These are phyloP conservation scores for Fennellomyces sp. DNA, from an alignment of 371 early-diverging fungal species.

Conservation along the genomic window DNA sequence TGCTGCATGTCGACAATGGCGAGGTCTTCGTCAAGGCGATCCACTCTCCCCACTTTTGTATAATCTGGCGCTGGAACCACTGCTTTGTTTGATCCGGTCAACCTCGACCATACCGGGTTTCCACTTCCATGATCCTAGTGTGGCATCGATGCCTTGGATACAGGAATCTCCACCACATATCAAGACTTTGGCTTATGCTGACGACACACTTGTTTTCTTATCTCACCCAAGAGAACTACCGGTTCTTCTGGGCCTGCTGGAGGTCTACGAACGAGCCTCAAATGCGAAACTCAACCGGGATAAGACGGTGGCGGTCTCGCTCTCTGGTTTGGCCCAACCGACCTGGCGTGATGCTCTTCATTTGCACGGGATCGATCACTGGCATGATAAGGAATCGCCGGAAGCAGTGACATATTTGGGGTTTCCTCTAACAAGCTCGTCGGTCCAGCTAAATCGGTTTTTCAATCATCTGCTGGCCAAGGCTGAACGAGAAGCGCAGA, in stretches of 20 bases:
- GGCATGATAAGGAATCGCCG: conserved; percentile 14
- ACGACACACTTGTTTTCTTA: conserved; percentile 23
- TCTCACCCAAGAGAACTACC: not conserved
- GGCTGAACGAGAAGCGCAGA: not conserved
- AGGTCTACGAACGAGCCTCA: conserved; percentile 15
- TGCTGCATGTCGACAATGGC: conserved; percentile 9
- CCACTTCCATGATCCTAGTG: not conserved
- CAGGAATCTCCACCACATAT: conserved; percentile 3
- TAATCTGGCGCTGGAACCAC: conserved; percentile 34
- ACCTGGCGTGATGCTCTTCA: not conserved
- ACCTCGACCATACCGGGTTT: conserved; percentile 20
- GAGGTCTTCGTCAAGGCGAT: conserved; percentile 31
- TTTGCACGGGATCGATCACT: not conserved
- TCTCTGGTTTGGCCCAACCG: conserved; percentile 12
- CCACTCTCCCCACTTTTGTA: conserved; percentile 29
- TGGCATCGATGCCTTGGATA: not conserved
- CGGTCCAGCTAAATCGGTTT: conserved; percentile 10
- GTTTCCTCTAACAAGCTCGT: conserved; percentile 16
- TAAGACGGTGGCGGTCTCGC: conserved; percentile 21
- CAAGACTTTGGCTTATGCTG: conserved; percentile 19
- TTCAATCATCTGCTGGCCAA: conserved; percentile 1
- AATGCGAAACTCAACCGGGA: conserved; percentile 23
- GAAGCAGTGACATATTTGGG: conserved; percentile 18
- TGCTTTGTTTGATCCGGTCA: conserved; percentile 12
- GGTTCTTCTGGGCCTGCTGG: conserved; percentile 2